Percentiles rank a stretch among this genome's conserved stretches.
Evolutionary conservation across 192 early-diverging fungal species (phyloP).

Genomic region (Linderina pennispora): DNA sequence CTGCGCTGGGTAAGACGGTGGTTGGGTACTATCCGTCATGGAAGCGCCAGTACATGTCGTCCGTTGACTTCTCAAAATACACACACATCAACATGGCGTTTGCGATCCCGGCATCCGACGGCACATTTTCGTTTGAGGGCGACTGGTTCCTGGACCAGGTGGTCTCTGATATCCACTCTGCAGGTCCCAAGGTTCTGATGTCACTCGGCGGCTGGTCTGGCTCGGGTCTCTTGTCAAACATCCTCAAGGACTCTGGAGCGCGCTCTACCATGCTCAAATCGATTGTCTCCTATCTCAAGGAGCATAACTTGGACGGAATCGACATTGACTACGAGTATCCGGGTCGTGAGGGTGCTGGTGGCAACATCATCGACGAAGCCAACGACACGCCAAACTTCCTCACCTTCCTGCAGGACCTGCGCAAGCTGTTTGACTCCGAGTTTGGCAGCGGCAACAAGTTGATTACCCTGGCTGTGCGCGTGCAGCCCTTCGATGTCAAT

Average conservation of each 20-base stretch:
- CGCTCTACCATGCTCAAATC: slow-evolving; percentile 42
- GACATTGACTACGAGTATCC: slow-evolving; percentile 76
- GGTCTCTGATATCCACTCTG: slow-evolving; percentile 46
- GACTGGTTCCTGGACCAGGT: slow-evolving; percentile 33
- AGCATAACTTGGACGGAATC: slow-evolving; percentile 54
- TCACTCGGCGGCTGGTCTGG: slow-evolving; percentile 69
- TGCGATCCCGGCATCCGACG: slow-evolving; percentile 34
- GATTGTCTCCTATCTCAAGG: slow-evolving; percentile 36
- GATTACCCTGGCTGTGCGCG: slow-evolving; percentile 59
- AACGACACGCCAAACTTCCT: slow-evolving; percentile 65
- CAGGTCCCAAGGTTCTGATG: slow-evolving; percentile 52
- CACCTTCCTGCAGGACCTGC: slow-evolving; percentile 54
- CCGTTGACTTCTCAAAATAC: slow-evolving; percentile 44
- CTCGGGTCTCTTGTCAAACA: slow-evolving; percentile 43
- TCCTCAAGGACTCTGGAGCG: slow-evolving; percentile 21
- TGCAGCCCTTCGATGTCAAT: slow-evolving; percentile 51
- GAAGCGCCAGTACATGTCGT: slow-evolving; percentile 19
- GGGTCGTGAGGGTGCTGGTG: slow-evolving; percentile 37
- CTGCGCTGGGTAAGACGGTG: slow-evolving; percentile 6
- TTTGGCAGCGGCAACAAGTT: slow-evolving; percentile 44
- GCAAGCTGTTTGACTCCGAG: slow-evolving; percentile 4
- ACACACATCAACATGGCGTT: slow-evolving; percentile 70
- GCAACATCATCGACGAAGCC: slow-evolving; percentile 38
- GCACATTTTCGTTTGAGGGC: slow-evolving; percentile 29
- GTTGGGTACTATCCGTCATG: slow-evolving; percentile 39